Base-by-base conservation (phyloP, 106 monocot genomes). In the Allium fistulosum region DNA sequence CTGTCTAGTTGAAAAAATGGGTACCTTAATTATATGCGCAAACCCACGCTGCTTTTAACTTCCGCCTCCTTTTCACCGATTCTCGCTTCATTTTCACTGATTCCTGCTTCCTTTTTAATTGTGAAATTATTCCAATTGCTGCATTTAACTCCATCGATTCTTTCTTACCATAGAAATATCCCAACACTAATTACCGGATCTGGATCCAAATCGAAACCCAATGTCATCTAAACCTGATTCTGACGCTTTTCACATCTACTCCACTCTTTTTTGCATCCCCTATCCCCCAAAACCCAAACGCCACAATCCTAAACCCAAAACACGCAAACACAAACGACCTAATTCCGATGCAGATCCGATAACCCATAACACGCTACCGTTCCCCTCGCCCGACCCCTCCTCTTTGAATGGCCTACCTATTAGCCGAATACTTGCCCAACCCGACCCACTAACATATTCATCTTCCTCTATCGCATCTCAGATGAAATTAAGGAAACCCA, bases 211-310 rank as follows among this genome's bases (percentile, higher is more conserved):
- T 57, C 65, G 48, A 18, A 26, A 48, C 53, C 2, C 67, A 51
- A 68, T 68, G 68, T 74, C 75, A 58, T 77, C 71, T 57, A 81
- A 76, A 46, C 82, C 92, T 28, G 88, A 93, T 59, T 83, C 93
- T 61, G 88, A 78, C 65, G 91, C 71, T 50, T 91, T 84, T 26
- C 77, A 83, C 81, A 48, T 84, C 77, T 84, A 86, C 65, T 63
- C 80, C 71, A 65, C 69, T n/a, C 71, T 75, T 26, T 78, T 70
- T 49, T 49, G 62, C 50, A n/a, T 9, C 15, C 64, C 73, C 27
- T 45, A 15, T 46, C 63, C 63, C 55, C 60, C 52, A 52, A 76
- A 70, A 13, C 71, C 75, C 27, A 65, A 73, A 61, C 71, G 65
- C 65, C 60, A 72, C 53, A 61, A 66, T 66, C 75, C 57, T 49